A percentile compares a stretch with the other conserved stretches of the same genome.
These are phyloP conservation scores for Yamadazyma kanchanaburiensis DNA, from an alignment of 1,139 yeast genomes.

Conservation along the genomic window DNA sequence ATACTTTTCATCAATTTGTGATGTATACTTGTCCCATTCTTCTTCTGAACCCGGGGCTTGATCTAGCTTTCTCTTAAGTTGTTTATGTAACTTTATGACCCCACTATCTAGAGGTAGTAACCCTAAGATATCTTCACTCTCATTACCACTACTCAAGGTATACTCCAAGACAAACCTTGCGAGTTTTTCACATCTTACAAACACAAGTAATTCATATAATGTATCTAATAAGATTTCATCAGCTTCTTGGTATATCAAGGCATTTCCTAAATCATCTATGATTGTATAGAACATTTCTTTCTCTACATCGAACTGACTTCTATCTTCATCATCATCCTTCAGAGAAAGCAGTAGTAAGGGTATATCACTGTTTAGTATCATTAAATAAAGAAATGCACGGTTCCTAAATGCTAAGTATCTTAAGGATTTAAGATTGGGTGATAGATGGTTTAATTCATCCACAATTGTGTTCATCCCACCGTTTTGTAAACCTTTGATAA, in stretches of 20 bases:
- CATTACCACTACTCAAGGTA: conserved; percentile 44
- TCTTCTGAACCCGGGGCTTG: not conserved
- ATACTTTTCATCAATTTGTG: conserved; percentile 13
- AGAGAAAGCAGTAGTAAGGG: not conserved
- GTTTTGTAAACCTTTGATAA: conserved; percentile 39
- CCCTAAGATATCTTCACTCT: conserved; percentile 45
- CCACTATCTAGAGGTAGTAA: conserved; percentile 23
- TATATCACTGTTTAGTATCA: conserved; percentile 27
- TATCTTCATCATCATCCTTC: not conserved
- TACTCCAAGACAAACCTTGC: conserved; percentile 62
- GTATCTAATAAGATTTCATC: conserved; percentile 52
- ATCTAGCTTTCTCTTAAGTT: conserved; percentile 3
- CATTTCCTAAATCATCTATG: conserved; percentile 54
- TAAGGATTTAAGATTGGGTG: conserved; percentile 71
- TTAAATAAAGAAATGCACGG: conserved; percentile 69
- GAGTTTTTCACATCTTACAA: conserved; percentile 47
- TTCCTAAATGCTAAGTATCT: conserved; percentile 79
- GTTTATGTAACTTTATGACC: conserved; percentile 3
- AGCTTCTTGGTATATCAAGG: conserved; percentile 61
- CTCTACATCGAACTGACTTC: conserved; percentile 4
- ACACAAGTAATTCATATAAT: conserved; percentile 46
- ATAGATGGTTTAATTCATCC: conserved; percentile 46
- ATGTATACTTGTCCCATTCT: not conserved
- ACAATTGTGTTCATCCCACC: conserved; percentile 27
- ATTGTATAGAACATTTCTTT: conserved; percentile 35